phyloP scores from a whole-genome alignment of 169 alveolate species.

The Blepharisma undulans region DNA sequence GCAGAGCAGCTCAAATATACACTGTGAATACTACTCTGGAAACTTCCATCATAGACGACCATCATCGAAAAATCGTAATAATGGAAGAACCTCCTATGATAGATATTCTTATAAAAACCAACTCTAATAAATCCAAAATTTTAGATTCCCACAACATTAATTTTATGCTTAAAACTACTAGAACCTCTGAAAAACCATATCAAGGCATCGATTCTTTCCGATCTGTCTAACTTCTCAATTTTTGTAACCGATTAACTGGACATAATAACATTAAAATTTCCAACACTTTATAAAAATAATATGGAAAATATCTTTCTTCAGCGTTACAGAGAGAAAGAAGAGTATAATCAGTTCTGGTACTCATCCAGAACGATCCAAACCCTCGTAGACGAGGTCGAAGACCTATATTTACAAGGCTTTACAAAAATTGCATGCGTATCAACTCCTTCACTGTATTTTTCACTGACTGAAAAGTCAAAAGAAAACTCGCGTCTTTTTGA shows the following conservation, averaged over 20 bases:
- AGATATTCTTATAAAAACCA: not conserved
- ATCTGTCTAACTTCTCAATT: not conserved
- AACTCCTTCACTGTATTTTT: slow-evolving; percentile 71
- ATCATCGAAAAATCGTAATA: not conserved
- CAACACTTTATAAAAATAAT: not conserved
- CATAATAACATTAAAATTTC: not conserved
- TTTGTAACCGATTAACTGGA: not conserved
- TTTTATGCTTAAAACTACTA: not conserved
- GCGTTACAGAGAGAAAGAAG: slow-evolving; percentile 63
- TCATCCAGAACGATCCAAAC: slow-evolving; percentile 72
- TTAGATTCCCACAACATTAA: not conserved
- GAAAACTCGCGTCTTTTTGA: slow-evolving; percentile 58
- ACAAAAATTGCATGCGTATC: slow-evolving; percentile 66
- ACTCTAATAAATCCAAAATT: not conserved
- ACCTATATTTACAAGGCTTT: slow-evolving; percentile 3
- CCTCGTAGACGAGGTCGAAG: slow-evolving; percentile 59
- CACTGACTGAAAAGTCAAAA: slow-evolving; percentile 55
- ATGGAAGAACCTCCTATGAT: not conserved
- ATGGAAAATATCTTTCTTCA: slow-evolving; percentile 1
- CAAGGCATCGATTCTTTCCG: not conserved
- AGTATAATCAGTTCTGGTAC: slow-evolving; percentile 84
- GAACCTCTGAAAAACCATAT: not conserved
- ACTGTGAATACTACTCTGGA: not conserved
- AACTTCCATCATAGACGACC: not conserved
- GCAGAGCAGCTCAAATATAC: not conserved